phyloP scores from a whole-genome alignment of 2,329 filamentous ascomycete species.

The Daldinia sp. region DNA sequence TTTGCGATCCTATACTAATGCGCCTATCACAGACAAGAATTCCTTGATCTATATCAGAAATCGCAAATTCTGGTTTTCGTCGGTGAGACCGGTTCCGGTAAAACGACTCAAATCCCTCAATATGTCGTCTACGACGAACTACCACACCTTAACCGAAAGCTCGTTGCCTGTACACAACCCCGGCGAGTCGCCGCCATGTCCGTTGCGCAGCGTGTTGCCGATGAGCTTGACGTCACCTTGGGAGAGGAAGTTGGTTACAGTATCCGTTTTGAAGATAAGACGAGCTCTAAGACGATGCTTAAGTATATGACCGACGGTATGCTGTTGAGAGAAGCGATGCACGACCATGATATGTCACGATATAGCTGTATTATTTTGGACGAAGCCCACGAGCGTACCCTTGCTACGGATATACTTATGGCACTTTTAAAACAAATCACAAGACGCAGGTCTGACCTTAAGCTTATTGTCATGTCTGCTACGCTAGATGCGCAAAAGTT shows the following conservation, averaged over 20 bases:
- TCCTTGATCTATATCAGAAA: slow-evolving; percentile 89
- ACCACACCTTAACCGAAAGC: slow-evolving; percentile 83
- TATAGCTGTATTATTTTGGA: slow-evolving; percentile 99
- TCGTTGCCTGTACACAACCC: slow-evolving; percentile 96
- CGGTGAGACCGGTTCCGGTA: slow-evolving; percentile 98
- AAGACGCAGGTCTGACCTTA: slow-evolving; percentile 82
- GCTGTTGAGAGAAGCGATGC: slow-evolving; percentile 94
- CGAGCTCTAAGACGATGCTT: slow-evolving; percentile 84
- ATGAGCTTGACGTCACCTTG: slow-evolving; percentile 92
- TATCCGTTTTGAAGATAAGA: slow-evolving; percentile 98
- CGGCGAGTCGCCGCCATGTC: slow-evolving; percentile 98
- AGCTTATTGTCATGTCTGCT: slow-evolving; percentile 99
- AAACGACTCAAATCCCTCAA: slow-evolving; percentile 98
- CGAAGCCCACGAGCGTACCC: slow-evolving; percentile 96
- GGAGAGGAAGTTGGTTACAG: slow-evolving; percentile 98
- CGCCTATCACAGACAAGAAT: slow-evolving; percentile 73
- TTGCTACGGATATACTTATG: slow-evolving; percentile 97
- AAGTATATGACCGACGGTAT: slow-evolving; percentile 99
- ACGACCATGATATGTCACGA: slow-evolving; percentile 88
- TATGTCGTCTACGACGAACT: slow-evolving; percentile 98
- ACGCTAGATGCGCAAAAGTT: slow-evolving; percentile 98
- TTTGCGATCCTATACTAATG: background rate
- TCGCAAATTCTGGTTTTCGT: slow-evolving; percentile 98
- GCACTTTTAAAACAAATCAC: slow-evolving; percentile 93
- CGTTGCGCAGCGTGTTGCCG: slow-evolving; percentile 95